These are phyloP conservation scores for Pleurotus platypus DNA, from an alignment of 768 basidiomycete genomes.

Conservation along the genomic window DNA sequence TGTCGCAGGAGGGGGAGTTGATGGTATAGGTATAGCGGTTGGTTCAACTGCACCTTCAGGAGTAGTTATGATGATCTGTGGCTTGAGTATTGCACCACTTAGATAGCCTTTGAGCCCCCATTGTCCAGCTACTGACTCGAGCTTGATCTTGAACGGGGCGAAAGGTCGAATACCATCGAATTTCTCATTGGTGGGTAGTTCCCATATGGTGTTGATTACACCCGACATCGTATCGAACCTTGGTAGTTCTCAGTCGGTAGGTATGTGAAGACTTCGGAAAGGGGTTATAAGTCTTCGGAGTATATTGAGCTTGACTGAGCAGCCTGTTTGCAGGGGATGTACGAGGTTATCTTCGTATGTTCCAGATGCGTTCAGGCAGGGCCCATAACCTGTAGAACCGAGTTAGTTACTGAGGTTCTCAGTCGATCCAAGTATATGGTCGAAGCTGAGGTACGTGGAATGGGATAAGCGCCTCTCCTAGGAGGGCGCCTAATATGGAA, in stretches of 20 bases:
- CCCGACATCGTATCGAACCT: neutral
- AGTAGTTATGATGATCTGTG: neutral
- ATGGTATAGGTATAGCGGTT: neutral
- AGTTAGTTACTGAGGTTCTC: too few relatives aligned
- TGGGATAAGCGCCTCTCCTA: too few relatives aligned
- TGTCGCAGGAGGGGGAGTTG: neutral
- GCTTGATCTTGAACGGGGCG: neutral
- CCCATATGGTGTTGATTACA: neutral
- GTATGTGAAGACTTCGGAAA: too few relatives aligned
- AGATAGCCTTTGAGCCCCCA: neutral
- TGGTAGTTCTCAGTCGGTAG: neutral
- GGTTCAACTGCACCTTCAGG: neutral
- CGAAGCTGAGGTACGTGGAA: too few relatives aligned
- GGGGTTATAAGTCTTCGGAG: too few relatives aligned
- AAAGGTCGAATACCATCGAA: neutral
- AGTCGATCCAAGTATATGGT: too few relatives aligned
- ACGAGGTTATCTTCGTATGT: too few relatives aligned
- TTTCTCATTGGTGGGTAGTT: neutral
- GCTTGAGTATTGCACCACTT: neutral
- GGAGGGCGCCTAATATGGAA: too few relatives aligned
- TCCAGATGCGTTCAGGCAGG: too few relatives aligned
- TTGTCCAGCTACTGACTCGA: neutral
- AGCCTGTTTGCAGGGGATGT: too few relatives aligned
- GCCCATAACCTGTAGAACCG: too few relatives aligned
- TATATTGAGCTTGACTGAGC: too few relatives aligned